Evolutionary conservation across 495 filamentous ascomycete genomes (phyloP), one percentile per base, ranked within the genome.

Genomic region (Xylaria acuta): DNA sequence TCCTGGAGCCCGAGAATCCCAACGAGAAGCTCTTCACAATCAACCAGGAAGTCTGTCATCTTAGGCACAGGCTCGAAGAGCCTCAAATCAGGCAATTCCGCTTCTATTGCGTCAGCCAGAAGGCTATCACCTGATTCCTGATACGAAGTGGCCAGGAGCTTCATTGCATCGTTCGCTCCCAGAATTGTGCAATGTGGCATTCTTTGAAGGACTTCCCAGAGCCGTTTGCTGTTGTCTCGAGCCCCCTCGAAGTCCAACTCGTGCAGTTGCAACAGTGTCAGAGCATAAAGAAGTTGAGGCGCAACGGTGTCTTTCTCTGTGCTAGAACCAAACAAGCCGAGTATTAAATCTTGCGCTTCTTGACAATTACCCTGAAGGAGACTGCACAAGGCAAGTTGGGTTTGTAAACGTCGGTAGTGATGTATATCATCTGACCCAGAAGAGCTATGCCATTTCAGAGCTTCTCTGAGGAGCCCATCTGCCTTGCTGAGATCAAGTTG

Each of bases 51-150:
- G n/a, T 73, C 71, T 22, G 67, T 58, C 64, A 73, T 69, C 63
- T 58, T 73, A 36, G 71, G 71, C n/a, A 73, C 32, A 41, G 71
- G 71, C 34, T 73, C 71, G 22, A 18, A 64, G 25, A 73, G 56
- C 14, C 43, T 69, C n/a, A 73, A 18, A 45, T 60, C 71, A 5
- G 71, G 71, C 14, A 73, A 14, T 60, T 73, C 71, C 9, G 71
- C 71, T 36, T 73, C 71, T 20, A 73, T 73, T 36, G 71, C 71
- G 36, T 73, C 64, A 18, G 71, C 71, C 7, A 73, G 34, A 34
- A 68, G 64, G 18, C 41, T 73, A 20, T 73, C 43, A 40, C 71
- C 71, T 11, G 71, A 63, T 54, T 73, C 56, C 30, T 64, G 64
- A 49, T 73, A 69, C 5, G 65, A 68, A 40, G 45, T 73, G 20